These are phyloP conservation scores for Acacia melanoxylon DNA, from an alignment of 306 rosid genomes.

Conservation along the genomic window DNA sequence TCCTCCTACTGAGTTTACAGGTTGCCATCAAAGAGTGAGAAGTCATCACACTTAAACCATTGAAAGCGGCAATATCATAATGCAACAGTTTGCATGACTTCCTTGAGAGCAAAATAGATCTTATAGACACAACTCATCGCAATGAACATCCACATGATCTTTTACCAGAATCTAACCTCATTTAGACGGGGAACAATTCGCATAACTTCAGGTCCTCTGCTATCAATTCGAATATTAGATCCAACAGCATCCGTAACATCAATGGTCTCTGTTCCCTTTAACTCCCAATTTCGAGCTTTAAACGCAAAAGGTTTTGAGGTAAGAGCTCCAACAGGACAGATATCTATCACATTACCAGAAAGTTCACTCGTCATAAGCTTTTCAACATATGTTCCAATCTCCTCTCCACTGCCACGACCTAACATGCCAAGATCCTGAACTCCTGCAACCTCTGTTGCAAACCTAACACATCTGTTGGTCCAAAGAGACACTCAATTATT, in stretches of 20 bases:
- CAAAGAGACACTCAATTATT: constrained; percentile 31
- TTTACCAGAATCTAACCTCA: constrained; percentile 62
- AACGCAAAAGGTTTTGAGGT: constrained; percentile 99
- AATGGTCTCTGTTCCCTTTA: constrained; percentile 92
- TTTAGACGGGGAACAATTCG: constrained; percentile 91
- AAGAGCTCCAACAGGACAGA: constrained; percentile 97
- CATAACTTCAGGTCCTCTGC: constrained; percentile 97
- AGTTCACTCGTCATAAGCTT: constrained; percentile 98
- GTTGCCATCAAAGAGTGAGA: background rate
- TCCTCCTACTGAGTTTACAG: constrained; percentile 2
- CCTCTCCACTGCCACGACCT: constrained; percentile 99
- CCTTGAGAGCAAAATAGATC: background rate
- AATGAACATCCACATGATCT: constrained; percentile 14
- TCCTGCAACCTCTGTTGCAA: constrained; percentile 98
- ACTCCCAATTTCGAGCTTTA: constrained; percentile 97
- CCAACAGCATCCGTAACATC: constrained; percentile 99
- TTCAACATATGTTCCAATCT: constrained; percentile 97
- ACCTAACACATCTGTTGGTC: constrained; percentile 85
- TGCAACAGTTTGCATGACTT: background rate
- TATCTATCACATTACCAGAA: constrained; percentile 97
- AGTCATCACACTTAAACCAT: constrained; percentile 13
- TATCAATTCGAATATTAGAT: constrained; percentile 94
- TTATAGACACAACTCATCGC: background rate
- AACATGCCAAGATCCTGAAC: constrained; percentile 98
- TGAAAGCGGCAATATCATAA: constrained; percentile 5